Evolutionary conservation across 129 eudicot species (phyloP).

Genomic region (Logfia minima): DNA sequence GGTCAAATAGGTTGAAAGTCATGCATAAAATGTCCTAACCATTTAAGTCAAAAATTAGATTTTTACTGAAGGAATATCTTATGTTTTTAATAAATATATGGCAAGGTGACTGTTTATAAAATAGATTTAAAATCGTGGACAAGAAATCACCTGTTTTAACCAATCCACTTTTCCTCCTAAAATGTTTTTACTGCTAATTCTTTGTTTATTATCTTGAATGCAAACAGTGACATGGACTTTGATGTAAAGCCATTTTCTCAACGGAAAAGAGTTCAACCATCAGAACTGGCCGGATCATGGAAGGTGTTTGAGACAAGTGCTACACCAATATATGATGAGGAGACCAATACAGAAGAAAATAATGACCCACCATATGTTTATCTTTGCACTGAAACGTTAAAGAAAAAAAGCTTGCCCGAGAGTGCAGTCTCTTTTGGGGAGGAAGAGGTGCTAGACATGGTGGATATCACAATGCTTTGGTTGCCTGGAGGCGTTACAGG

Average conservation of each 20-base stretch:
- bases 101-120: no score
- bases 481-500: constrained; percentile 93
- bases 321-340: constrained; percentile 75
- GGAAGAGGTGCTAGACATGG: constrained; percentile 88
- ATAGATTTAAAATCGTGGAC: background rate
- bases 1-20: background rate
- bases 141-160: background rate
- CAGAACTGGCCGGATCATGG: constrained; percentile 76
- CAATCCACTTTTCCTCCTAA: background rate
- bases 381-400: constrained; percentile 80
- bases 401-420: constrained; percentile 82
- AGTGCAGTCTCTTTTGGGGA: constrained; percentile 70
- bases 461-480: constrained; percentile 80
- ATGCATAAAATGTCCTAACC: no score
- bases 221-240: constrained; percentile 62
- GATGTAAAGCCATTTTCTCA: constrained; percentile 87
- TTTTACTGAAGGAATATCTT: no score
- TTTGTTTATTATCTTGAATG: background rate
- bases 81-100: no score
- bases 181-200: background rate
- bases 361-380: constrained; percentile 70
- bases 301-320: constrained; percentile 95
- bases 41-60: no score
- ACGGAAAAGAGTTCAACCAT: constrained; percentile 74
- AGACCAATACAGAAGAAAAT: constrained; percentile 37